Conservation (phyloP, 257 asterid species). For the Parsonsia alboflavescens region DNA sequence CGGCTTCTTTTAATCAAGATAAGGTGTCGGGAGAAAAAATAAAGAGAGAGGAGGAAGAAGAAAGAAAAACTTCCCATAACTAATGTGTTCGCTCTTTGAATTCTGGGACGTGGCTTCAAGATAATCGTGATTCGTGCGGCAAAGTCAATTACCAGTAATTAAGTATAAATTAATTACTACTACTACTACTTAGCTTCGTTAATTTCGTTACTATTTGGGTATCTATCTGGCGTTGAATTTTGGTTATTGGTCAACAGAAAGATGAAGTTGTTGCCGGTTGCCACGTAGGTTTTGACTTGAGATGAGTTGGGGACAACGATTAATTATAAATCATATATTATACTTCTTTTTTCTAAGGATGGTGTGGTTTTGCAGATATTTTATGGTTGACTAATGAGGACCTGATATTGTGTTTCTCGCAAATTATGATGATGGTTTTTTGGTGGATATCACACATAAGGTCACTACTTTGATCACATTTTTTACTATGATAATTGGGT, state of each 20-base stretch:
- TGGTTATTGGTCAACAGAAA: slow-evolving; percentile 4
- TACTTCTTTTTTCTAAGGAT: neutral
- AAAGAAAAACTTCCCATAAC: neutral
- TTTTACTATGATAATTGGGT: too few relatives aligned
- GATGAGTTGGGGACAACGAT: neutral
- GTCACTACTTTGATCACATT: too few relatives aligned
- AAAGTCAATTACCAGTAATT: slow-evolving; percentile 22
- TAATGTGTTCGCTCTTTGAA: neutral
- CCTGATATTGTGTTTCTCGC: neutral
- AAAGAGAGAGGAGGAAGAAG: neutral
- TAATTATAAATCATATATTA: too few relatives aligned
- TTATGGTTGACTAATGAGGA: slow-evolving; percentile 6
- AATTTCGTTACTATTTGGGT: slow-evolving; percentile 3
- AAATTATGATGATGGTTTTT: neutral
- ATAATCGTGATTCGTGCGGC: slow-evolving; percentile 26
- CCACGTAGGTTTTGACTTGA: slow-evolving; percentile 13
- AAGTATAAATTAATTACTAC: too few relatives aligned
- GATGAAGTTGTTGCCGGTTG: slow-evolving; percentile 8
- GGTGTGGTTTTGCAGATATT: neutral
- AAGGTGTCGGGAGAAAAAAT: neutral
- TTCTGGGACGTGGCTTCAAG: slow-evolving; percentile 30
- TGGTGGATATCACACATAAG: too few relatives aligned
- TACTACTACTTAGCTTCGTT: neutral
- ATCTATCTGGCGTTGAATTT: neutral
- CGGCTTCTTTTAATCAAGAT: slow-evolving; percentile 33